A percentile compares a stretch with the other conserved stretches of the same genome.
These are phyloP conservation scores for Botrytis elliptica DNA, from an alignment of 2,329 filamentous ascomycete genomes.

Conservation along the genomic window DNA sequence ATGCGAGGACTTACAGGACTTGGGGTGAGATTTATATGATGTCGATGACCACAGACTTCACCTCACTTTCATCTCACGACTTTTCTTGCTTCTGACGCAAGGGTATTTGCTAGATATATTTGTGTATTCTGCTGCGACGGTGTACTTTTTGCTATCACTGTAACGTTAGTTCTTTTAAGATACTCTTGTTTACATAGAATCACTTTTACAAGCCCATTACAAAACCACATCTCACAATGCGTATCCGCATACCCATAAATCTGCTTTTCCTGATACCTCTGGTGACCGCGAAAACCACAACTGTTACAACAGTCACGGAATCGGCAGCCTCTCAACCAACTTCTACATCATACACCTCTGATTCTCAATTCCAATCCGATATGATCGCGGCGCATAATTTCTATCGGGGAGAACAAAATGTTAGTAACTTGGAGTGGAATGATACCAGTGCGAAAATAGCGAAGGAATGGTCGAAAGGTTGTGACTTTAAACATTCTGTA, in stretches of 20 bases:
- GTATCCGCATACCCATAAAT: not conserved
- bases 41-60: not conserved
- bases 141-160: not conserved
- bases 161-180: not conserved
- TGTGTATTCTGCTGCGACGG: not conserved
- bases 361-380: conserved; percentile 46
- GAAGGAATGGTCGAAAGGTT: conserved; percentile 47
- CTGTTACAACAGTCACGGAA: not conserved
- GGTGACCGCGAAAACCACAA: not conserved
- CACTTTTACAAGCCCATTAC: not conserved
- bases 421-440: conserved; percentile 62
- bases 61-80: not conserved
- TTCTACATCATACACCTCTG: conserved; percentile 44
- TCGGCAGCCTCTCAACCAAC: conserved; percentile 16
- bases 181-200: not conserved
- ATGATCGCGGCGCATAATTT: conserved; percentile 65
- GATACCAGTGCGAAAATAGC: conserved; percentile 58
- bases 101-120: not conserved
- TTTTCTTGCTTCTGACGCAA: not conserved
- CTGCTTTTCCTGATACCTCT: not conserved
- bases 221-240: not conserved
- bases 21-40: not conserved
- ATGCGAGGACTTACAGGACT: not conserved
- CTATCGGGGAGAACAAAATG: conserved; percentile 64
- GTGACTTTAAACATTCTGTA: conserved; percentile 54